Evolutionary conservation across 2,329 filamentous ascomycete genomes (phyloP).

Genomic region (Verticillium nubilum): DNA sequence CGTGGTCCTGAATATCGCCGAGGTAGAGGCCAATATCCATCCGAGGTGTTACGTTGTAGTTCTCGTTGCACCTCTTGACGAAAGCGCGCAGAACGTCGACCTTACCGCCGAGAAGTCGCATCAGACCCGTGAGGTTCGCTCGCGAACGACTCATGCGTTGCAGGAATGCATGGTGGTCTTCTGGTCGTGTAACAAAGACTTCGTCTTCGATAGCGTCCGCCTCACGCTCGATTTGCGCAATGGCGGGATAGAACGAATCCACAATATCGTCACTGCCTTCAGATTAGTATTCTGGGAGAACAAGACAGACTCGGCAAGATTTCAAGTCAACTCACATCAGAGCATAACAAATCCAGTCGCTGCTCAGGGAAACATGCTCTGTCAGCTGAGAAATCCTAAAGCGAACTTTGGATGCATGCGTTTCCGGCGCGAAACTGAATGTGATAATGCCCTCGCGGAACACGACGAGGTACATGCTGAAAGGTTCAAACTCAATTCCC

Average conservation of each 20-base stretch:
- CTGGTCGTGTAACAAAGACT: slow-evolving; percentile 84
- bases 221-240: slow-evolving; percentile 79
- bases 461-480: slow-evolving; percentile 95
- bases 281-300: background rate
- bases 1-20: slow-evolving; percentile 97
- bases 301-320: background rate
- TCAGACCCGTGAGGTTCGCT: slow-evolving; percentile 89
- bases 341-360: slow-evolving; percentile 98
- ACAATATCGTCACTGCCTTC: slow-evolving; percentile 83
- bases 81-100: slow-evolving; percentile 98
- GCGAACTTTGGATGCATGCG: slow-evolving; percentile 82
- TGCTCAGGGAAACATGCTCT: slow-evolving; percentile 90
- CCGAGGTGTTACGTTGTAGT: slow-evolving; percentile 89
- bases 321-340: slow-evolving; percentile 63
- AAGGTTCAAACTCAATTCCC: slow-evolving; percentile 82
- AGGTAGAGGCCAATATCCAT: slow-evolving; percentile 97
- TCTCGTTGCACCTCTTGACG: slow-evolving; percentile 97
- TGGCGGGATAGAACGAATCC: slow-evolving; percentile 87
- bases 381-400: slow-evolving; percentile 88
- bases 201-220: slow-evolving; percentile 93
- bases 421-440: slow-evolving; percentile 86
- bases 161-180: slow-evolving; percentile 84
- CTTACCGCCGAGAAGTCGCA: slow-evolving; percentile 91
- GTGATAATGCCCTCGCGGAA: slow-evolving; percentile 93
- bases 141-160: slow-evolving; percentile 84